Evolutionary conservation across 495 filamentous ascomycete species (phyloP), one percentile per base, ranked within the genome.

Genomic region (Xylaria acuta): DNA sequence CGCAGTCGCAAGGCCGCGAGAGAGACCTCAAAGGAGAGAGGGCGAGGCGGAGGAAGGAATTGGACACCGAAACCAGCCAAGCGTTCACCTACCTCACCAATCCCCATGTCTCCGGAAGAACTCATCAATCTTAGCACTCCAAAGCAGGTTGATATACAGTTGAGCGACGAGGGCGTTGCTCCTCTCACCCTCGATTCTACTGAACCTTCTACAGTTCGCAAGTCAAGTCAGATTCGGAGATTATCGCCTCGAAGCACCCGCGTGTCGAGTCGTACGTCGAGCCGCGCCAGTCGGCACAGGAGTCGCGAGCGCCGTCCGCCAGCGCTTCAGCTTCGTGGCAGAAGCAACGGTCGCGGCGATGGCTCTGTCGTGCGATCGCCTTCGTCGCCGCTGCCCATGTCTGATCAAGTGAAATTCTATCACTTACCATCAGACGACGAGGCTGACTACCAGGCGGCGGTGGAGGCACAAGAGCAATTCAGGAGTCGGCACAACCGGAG

Each of bases 51-150:
- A 11, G 83, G 87, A 67, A 89, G 90, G 56, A 92, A 92, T 73
- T 92, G 94, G 73, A 92, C 90, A 49, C 80, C 82, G 66, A 85
- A 83, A 76, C 91, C 94, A 38, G 92, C 93, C 8, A 97, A 97
- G 77, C 87, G 93, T 6, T 97, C 94, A 7, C 94, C 94, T 5
- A 95, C 93, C 54, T 97, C 94, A 12, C 94, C 94, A 0, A 89
- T 97, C 16, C 93, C 94, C 22, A 97, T 97, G 94, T 95, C 94
- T 1, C 93, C 93, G 0, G 93, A 97, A 74, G 93, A 96, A 71
- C 74, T 92, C 74, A 88, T 89, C 75, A 88, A 85, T 73, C 84
- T 89, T 45, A 84, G 87, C 63, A 86, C 81, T 0, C 84, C 82
- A 1, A 84, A 77, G 40, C 73, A 81, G 20, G 63, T 74, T 56